Base-by-base conservation (phyloP, 2,329 filamentous ascomycete species). In the Cryphonectria japonica region DNA sequence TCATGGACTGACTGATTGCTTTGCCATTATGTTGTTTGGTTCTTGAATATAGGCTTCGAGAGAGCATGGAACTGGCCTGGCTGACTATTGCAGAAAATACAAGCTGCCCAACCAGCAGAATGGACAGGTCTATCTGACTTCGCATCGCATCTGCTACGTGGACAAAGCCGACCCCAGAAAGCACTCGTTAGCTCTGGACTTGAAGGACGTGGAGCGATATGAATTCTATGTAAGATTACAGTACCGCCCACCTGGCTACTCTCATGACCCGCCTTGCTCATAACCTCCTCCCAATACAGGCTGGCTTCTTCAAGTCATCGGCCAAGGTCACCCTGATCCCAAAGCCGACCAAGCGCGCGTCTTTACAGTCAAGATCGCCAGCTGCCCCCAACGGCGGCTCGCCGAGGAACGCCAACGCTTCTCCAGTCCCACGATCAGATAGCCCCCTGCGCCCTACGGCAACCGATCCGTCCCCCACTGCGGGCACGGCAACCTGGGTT, bases 51-150 rank as follows among this genome's bases (percentile, higher is more conserved):
- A 22, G 16, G 8, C 50, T 19, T n/a, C 5, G 39, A 46, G 19
- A 39, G 39, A 39, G 39, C 5, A 52, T 8, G 29, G 14, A 59
- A 16, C 4, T 59, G 60, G 52, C 19, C 22, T 39, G 26, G 57
- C 69, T 63, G 61, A 63, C 50, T 61, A 2, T 8, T 67, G 52
- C 76, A 97, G 94, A 76, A 98, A 98, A 84, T 96, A 91, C 85
- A 99, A 99, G 84, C 91, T 99, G 69, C 92, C 93, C 50, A 91
- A 95, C 78, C 94, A 97, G 75, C 96, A 99, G 80, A 94, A 97
- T 83, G 96, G 96, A 67, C 94, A 98, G 83, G 94, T 96, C 69
- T 99, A 99, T 80, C 82, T 99, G 81, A 99, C 96, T 26, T 97
- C 96, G 11, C 95, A 98, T 82, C 92, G 96, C 68, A 90, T 94